Evolutionary conservation across 2,329 filamentous ascomycete species (phyloP), one percentile per base, ranked within the genome.

Genomic region (Thelonectria olida): DNA sequence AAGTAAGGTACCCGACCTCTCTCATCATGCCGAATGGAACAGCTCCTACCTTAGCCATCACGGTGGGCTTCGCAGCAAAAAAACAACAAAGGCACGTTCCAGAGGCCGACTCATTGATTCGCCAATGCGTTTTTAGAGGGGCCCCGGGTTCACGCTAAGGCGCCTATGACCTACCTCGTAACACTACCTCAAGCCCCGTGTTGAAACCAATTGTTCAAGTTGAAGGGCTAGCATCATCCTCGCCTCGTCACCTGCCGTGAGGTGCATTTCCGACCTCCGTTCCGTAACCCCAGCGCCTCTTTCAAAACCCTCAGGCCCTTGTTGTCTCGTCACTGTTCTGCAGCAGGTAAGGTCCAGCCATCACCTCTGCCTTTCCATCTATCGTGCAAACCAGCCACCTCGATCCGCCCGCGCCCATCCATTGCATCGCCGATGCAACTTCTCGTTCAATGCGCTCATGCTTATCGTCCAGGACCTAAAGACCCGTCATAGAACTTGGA

Each of bases 381-480:
- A 10, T 10, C 31, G 41, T 57, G 47, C 52, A 45, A 45, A 6
- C 42, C 2, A 25, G 7, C 28, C 50, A 47, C 59, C 63, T 15
- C 31, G 31, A 2, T 15, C 28, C 28, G 28, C 9, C 9, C 31
- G 15, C 31, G 31, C 15, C 31, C 12, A 34, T 34, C 15, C 31
- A 10, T 34, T 34, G 31, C 31, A 34, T 13, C 8, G 12, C 31
- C 31, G n/a, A n/a, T n/a, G n/a, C 31, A 45, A 66, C 42, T 22
- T 54, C 31, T 54, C 56, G 19, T 54, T 67, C 63, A 62, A 62
- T 71, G 65, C 64, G 63, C 74, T 65, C 71, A 83, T 85, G 81
- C 83, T 87, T 74, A 85, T 86, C 68, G 78, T 83, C 64, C 77
- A 84, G 74, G 81, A 84, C 73, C 76, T 84, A 59, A 80, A 78